Conservation (phyloP, 2,329 filamentous ascomycete species). For the Microcyclospora tardicrescens region DNA sequence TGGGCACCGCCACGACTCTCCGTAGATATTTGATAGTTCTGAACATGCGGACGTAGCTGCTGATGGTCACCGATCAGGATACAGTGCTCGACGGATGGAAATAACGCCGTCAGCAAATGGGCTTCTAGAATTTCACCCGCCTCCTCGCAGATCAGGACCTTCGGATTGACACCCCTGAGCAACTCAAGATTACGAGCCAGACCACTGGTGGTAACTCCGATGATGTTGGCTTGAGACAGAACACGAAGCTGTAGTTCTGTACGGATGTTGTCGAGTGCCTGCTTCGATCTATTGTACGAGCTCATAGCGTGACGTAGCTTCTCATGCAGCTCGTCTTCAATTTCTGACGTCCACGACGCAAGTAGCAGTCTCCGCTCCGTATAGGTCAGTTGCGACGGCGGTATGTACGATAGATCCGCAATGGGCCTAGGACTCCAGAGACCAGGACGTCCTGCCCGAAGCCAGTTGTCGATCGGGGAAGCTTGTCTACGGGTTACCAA, state of each 20-base stretch:
- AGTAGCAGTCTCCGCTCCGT: slow-evolving; percentile 5
- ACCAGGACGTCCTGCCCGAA: slow-evolving; percentile 1
- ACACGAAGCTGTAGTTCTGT: slow-evolving; percentile 29
- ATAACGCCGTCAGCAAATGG: slow-evolving; percentile 45
- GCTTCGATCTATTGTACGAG: slow-evolving; percentile 8
- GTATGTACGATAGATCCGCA: not conserved
- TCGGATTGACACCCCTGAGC: slow-evolving; percentile 37
- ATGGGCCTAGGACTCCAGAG: not conserved
- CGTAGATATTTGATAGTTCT: slow-evolving; percentile 41
- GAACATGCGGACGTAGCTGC: slow-evolving; percentile 46
- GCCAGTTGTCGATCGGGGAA: slow-evolving; percentile 4
- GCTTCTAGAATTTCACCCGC: slow-evolving; percentile 55
- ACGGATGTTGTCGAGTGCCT: slow-evolving; percentile 16
- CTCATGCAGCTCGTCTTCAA: slow-evolving; percentile 4
- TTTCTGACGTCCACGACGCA: slow-evolving; percentile 5
- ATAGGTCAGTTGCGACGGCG: not conserved
- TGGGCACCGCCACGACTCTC: slow-evolving; percentile 31
- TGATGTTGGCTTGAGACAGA: slow-evolving; percentile 34
- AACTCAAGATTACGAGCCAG: slow-evolving; percentile 40
- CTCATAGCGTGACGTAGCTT: slow-evolving; percentile 10
- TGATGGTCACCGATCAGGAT: slow-evolving; percentile 51
- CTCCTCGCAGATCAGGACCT: slow-evolving; percentile 54
- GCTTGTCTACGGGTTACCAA: not conserved
- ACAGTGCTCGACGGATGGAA: slow-evolving; percentile 47
- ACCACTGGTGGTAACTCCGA: slow-evolving; percentile 49